Base-by-base conservation (phyloP, 768 basidiomycete species). In the Tricholoma matsutake region DNA sequence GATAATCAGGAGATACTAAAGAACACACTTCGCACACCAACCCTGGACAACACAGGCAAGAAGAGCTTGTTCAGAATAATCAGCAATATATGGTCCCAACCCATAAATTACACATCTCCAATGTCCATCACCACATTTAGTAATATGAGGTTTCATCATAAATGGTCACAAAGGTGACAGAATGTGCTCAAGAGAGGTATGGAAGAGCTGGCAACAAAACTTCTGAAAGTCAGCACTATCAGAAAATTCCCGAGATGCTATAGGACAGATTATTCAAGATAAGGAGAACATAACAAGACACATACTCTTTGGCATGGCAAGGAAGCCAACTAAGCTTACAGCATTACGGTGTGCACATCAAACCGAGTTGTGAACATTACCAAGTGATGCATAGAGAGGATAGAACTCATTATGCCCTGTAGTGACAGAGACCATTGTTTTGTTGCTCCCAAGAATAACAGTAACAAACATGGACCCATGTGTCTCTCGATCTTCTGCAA, bases 31-130 rank as follows among this genome's bases (percentile, higher is more conserved):
- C 13, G 4, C 34, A 35, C 13, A 35, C 34, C 34, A 35, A 13
- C 34, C 34, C 34, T 35, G 34, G 8, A 56, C 6, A 67, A 68
- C 22, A 25, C 22, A 25, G 22, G 3, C 22, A 25, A 25, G 22
- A 25, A 25, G 22, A 25, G 22, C 22, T 60, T 76, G 73, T 62
- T 77, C 75, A 0, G 73, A 75, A 45, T 78, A 76, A 56, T 78
- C 71, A 0, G 73, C 72, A 57, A 77, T 75, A 56, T 74, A 76
- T 1, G 73, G 69, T 16, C 68, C 71, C 29, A 78, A 62, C 2
- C 65, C 68, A 64, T 68, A 77, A 18, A 74, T 68, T 9, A 63
- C 65, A 3, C 63, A 54, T 0, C 63, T 62, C 54, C 54, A 74
- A 57, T 75, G 69, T 3, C 75, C 69, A 60, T 78, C 73, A 8